These are phyloP conservation scores for Abrus precatorius DNA, from an alignment of 306 rosid species.

Conservation along the genomic window DNA sequence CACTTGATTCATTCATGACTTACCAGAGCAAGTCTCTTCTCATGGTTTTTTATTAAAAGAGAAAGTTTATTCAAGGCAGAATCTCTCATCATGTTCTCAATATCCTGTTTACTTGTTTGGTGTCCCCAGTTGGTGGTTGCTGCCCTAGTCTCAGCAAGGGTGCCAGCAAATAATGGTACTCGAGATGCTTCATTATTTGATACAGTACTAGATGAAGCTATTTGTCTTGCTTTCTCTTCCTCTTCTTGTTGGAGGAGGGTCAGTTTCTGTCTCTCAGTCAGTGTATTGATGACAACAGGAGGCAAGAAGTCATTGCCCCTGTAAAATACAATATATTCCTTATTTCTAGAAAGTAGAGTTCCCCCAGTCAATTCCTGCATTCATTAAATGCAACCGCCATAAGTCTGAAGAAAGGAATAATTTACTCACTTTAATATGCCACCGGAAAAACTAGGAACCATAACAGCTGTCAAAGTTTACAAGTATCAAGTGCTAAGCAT, in stretches of 20 bases:
- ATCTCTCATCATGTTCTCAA: conserved; percentile 76
- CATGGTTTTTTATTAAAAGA: conserved; percentile 64
- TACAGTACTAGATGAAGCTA: conserved; percentile 55
- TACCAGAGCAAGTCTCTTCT: conserved; percentile 75
- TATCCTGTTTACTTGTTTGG: conserved; percentile 65
- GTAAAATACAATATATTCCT: conserved; percentile 84
- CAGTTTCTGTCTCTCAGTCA: conserved; percentile 74
- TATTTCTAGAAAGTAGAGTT: conserved; percentile 91
- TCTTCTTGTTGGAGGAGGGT: conserved; percentile 73
- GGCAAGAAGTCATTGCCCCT: conserved; percentile 96
- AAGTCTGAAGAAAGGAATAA: conserved; percentile 38
- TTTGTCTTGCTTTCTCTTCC: conserved; percentile 78
- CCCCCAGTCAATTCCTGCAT: conserved; percentile 92
- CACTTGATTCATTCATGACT: conserved; percentile 52
- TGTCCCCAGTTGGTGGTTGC: conserved; percentile 90
- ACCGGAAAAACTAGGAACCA: conserved; percentile 19
- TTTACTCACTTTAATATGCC: conserved; percentile 37
- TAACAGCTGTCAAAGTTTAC: conserved; percentile 14
- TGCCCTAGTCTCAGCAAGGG: conserved; percentile 90
- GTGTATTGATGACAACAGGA: conserved; percentile 63
- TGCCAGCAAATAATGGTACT: conserved; percentile 76
- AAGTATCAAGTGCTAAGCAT: background rate
- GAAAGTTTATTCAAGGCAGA: conserved; percentile 64
- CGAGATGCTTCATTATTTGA: conserved; percentile 58
- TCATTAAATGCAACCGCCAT: conserved; percentile 50